Evolutionary conservation across 163 green algal genomes (phyloP).

Genomic region (Chloroidium sp.): DNA sequence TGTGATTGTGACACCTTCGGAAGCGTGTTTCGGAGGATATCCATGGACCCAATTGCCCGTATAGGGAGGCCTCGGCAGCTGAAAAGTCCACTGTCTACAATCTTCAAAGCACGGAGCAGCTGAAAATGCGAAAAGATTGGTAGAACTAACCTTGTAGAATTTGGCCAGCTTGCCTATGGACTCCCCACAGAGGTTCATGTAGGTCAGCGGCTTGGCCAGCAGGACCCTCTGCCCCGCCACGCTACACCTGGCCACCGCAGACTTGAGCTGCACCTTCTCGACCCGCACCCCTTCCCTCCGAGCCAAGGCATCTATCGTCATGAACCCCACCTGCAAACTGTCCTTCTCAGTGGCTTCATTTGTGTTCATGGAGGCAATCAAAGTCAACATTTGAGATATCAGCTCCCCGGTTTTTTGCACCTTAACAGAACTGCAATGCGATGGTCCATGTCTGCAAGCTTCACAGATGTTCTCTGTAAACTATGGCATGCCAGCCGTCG

Average conservation of each 20-base stretch:
- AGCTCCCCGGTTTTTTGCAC: neutral
- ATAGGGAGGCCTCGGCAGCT: no score
- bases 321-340: slow-evolving; percentile 24
- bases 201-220: slow-evolving; percentile 85
- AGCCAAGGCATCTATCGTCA: slow-evolving; percentile 27
- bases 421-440: neutral
- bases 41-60: no score
- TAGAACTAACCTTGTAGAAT: slow-evolving; percentile 59
- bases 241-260: slow-evolving; percentile 41
- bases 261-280: slow-evolving; percentile 50
- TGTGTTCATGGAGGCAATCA: no score
- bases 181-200: slow-evolving; percentile 91
- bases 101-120: no score
- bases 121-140: neutral
- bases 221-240: slow-evolving; percentile 47
- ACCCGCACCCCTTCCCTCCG: slow-evolving; percentile 9
- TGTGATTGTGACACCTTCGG: neutral
- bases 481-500: neutral
- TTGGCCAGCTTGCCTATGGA: slow-evolving; percentile 52
- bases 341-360: no score
- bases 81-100: no score
- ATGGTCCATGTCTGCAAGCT: neutral
- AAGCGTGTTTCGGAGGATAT: no score
- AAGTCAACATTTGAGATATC: neutral
- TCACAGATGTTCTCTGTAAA: neutral